These are phyloP conservation scores for Prunus mira DNA, from an alignment of 306 rosid species.

Conservation along the genomic window DNA sequence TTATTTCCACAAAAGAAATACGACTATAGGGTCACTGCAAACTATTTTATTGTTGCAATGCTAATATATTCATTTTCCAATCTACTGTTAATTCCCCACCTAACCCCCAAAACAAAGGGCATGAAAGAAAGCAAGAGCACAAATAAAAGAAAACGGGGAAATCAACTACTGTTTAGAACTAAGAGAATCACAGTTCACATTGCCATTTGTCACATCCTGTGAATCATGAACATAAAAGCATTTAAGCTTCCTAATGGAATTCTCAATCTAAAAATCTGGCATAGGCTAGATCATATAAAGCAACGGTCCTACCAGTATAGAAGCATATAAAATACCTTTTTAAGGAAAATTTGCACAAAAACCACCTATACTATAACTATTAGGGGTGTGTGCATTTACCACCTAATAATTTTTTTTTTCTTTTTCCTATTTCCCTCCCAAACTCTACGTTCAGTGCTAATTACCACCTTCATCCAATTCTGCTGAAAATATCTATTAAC, in stretches of 20 bases:
- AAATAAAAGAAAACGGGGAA: not conserved
- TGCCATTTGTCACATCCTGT: not conserved
- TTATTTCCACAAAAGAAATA: not conserved
- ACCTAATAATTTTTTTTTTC: too few species aligned
- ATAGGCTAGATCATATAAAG: not conserved
- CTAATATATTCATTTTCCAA: slow-evolving; percentile 3
- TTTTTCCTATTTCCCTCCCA: too few species aligned
- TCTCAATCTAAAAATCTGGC: not conserved
- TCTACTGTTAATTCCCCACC: not conserved
- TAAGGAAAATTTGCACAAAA: too few species aligned
- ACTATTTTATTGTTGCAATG: not conserved
- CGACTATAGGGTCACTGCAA: not conserved
- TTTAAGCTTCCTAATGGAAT: not conserved
- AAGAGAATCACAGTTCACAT: not conserved
- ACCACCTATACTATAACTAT: too few species aligned
- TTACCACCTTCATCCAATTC: too few species aligned
- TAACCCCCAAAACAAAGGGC: not conserved
- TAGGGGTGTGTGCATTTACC: too few species aligned
- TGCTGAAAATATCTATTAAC: too few species aligned
- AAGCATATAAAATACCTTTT: not conserved
- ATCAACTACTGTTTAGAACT: not conserved
- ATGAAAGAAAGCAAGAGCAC: not conserved
- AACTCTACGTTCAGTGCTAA: too few species aligned
- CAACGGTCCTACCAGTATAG: not conserved
- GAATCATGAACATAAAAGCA: not conserved